Base-by-base conservation (phyloP, 257 asterid species). In the Penstemon davidsonii region DNA sequence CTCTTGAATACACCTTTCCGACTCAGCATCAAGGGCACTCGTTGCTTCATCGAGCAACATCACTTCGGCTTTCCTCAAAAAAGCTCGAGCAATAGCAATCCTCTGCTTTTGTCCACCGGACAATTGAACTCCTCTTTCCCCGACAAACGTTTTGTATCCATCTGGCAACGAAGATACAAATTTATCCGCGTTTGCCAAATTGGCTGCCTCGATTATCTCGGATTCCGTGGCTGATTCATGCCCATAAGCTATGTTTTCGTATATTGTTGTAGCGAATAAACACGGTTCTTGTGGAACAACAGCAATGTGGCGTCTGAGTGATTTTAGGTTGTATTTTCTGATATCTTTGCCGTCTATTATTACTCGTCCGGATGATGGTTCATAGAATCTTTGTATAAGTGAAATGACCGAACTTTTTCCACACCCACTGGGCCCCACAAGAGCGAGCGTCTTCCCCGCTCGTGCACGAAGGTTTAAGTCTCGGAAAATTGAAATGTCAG, bases 61-160 rank as follows among this genome's bases (percentile, higher is more conserved):
- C 33, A 91, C 79, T 78, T 83, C 91, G 0, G 93, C 83, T 73
- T 81, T 88, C 78, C 90, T 82, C 47, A 88, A 36, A 38, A 91
- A 71, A 4, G 96, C 97, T 9, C 96, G 79, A 4, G 96, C 97
- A 0, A 91, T 78, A 3, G 94, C 97, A 1, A 91, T 80, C 62
- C 97, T 78, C 49, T 91, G 96, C 81, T 91, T 91, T 72, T 91
- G 96, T 11, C 97, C 97, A 25, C 97, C 93, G 0, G 97, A 91
- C 13, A 91, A 60, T 67, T 91, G 97, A 15, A 80, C 81, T 11
- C 97, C 97, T 37, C 97, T 75, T 68, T 91, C 96, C 38, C 96
- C 97, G 0, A 79, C 96, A 4, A 49, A 76, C 4, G 88, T 83
- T 41, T 68, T 80, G 77, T 80, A 83, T 0, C 86, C 86, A 2